Evolutionary conservation across 495 filamentous ascomycete genomes (phyloP), one percentile per base, ranked within the genome.

Genomic region (Echria macrotheca): DNA sequence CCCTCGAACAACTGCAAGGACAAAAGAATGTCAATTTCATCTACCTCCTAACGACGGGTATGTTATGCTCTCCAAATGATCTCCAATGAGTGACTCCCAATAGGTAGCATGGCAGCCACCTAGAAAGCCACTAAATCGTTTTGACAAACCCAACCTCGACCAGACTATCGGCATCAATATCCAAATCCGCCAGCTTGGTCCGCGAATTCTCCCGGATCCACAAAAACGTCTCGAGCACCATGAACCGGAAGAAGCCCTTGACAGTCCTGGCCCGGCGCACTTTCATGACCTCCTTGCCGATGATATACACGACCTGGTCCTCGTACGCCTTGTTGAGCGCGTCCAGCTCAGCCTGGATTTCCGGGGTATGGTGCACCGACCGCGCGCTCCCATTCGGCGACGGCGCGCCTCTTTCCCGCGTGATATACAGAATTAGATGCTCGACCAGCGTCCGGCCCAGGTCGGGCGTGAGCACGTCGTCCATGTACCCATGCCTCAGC

Each of bases 91-190:
- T n/a, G n/a, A n/a, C n/a, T n/a, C n/a, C n/a, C n/a, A n/a, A n/a
- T n/a, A n/a, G n/a, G n/a, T n/a, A n/a, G n/a, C n/a, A n/a, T n/a
- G n/a, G n/a, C n/a, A n/a, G n/a, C n/a, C n/a, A n/a, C n/a, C n/a
- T n/a, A n/a, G n/a, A 41, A 41, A 7, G 21, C 38, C 33, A 8
- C 42, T 54, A 80, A 45, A 82, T 75, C 54, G 79, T 77, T 68
- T 85, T 84, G 4, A 86, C 69, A 56, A 84, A 86, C 6, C 83
- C 83, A 10, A 86, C 79, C 59, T 86, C 83, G 24, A 86, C 79
- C 21, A 86, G 52, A 52, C 70, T 71, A 45, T 85, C 82, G 47
- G 77, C 70, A 15, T 77, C 74, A 31, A 87, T 66, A 37, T 76
- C 67, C 49, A 86, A 63, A 46, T 80, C 77, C 23, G 74, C 73